Conservation (phyloP, 2,329 filamentous ascomycete species). For the Davidsoniella eucalypti region DNA sequence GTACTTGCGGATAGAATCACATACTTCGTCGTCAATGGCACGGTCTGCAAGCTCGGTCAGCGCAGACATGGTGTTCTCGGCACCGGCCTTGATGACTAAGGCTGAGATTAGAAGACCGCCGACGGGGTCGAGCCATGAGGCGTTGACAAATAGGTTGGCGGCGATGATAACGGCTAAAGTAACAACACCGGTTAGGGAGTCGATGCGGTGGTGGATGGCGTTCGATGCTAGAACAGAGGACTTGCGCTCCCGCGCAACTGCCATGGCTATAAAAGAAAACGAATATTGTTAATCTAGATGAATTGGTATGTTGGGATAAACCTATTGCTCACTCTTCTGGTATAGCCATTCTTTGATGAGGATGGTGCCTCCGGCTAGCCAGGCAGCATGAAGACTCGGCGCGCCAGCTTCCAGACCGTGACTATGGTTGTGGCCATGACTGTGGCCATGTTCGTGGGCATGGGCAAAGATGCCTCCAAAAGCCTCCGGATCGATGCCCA, state of each 20-base stretch:
- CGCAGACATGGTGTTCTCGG: constrained; percentile 66
- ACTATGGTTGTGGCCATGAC: constrained; percentile 41
- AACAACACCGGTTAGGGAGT: constrained; percentile 88
- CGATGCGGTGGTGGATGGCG: constrained; percentile 88
- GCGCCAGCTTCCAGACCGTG: constrained; percentile 22
- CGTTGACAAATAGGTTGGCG: constrained; percentile 70
- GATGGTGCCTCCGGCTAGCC: constrained; percentile 83
- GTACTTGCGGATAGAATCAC: constrained; percentile 51
- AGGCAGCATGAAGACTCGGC: constrained; percentile 85
- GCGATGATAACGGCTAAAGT: constrained; percentile 79
- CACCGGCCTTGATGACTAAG: constrained; percentile 83
- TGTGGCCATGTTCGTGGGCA: constrained; percentile 47
- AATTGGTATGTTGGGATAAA: not conserved
- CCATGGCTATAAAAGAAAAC: constrained; percentile 51
- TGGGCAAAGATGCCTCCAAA: constrained; percentile 51
- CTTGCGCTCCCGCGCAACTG: constrained; percentile 83
- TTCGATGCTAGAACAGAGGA: constrained; percentile 93
- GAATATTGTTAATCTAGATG: not conserved
- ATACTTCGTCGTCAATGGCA: constrained; percentile 72
- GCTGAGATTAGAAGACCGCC: constrained; percentile 83
- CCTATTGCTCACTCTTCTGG: constrained; percentile 62
- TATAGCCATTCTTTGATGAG: constrained; percentile 94
- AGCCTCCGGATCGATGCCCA: constrained; percentile 12
- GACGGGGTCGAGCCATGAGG: constrained; percentile 85
- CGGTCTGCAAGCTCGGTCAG: constrained; percentile 84